Base-by-base conservation (phyloP, 2,329 filamentous ascomycete genomes). In the Cryoendolithus antarcticus region DNA sequence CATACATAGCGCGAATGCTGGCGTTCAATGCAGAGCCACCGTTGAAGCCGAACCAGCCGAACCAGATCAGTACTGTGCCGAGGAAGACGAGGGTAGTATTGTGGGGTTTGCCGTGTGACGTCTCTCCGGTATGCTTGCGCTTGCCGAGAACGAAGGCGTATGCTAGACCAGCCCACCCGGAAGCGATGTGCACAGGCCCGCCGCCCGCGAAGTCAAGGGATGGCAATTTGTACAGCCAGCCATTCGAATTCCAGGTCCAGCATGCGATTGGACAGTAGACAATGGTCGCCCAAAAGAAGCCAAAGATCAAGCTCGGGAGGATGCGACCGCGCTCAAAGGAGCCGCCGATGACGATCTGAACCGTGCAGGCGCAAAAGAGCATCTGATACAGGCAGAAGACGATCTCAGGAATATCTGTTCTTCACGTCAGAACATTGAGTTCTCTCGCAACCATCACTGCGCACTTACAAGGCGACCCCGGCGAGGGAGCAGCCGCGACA, bases 211-310 rank as follows among this genome's bases (percentile, higher is more conserved):
- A 78, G 51, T 79, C 75, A 44, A 74, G 65, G 1, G 70, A 66
- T 1, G 71, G 70, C 2, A 80, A 66, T 12, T 77, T 72, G 56
- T 64, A 77, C 0, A 80, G 61, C 76, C 77, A 81, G 8, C 77
- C 76, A 38, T 70, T 72, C n/a, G 68, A 52, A 49, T 80, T 80
- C 77, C 77, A 81, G 3, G 74, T 77, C 75, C 75, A 80, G 59
- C 70, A 76, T 0, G 75, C 75, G 29, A 80, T 70, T 0, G 70
- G 69, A 47, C 68, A 79, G 57, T 80, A 80, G 2, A 80, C 76
- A 39, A 79, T 65, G 0, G 76, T 80, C 0, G 74, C 72, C 75
- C 75, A 80, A 50, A 63, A 70, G 52, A 79, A 74, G 13, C 68
- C 63, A 45, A 79, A 83, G 19, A 82, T 62, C 51, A 82, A 67